phyloP scores from a whole-genome alignment of 1,284 basidiomycete species.

The Porphyrellus sp. region DNA sequence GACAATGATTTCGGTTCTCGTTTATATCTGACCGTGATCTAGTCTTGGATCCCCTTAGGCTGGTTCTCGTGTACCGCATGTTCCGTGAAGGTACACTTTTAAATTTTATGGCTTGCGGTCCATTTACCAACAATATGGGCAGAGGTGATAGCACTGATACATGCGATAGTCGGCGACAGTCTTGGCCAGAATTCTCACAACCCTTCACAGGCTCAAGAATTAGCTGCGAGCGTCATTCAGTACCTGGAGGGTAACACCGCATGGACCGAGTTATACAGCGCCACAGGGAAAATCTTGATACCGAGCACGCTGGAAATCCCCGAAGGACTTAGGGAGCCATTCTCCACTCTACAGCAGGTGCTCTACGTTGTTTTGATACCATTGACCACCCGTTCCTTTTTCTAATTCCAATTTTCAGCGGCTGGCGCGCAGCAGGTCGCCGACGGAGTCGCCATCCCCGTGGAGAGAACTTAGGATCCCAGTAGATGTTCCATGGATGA shows the following conservation, averaged over 20 bases:
- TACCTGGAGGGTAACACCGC: conserved; percentile 56
- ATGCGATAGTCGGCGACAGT: conserved; percentile 45
- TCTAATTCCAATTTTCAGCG: conserved; percentile 17
- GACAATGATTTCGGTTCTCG: background rate
- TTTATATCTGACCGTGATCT: conserved; percentile 7
- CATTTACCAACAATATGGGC: conserved; percentile 8
- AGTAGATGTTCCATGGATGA: conserved; percentile 78
- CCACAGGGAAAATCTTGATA: conserved; percentile 64
- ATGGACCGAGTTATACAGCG: conserved; percentile 66
- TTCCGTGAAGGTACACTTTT: conserved; percentile 62
- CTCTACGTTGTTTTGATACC: background rate
- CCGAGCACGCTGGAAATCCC: conserved; percentile 42
- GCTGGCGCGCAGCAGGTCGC: conserved; percentile 17
- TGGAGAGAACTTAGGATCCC: conserved; percentile 78
- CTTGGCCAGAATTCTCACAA: conserved; percentile 35
- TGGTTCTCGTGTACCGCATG: conserved; percentile 68
- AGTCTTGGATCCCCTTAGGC: conserved; percentile 62
- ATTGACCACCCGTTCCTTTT: background rate
- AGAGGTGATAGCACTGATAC: conserved; percentile 65
- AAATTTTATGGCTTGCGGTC: conserved; percentile 1
- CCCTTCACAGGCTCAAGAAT: conserved; percentile 31
- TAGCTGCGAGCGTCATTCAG: conserved; percentile 52
- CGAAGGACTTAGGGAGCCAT: conserved; percentile 37
- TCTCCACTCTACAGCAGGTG: conserved; percentile 44
- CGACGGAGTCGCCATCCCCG: conserved; percentile 8